phyloP scores from a whole-genome alignment of 1,139 yeast genomes.

The Eremothecium sinecaudum region DNA sequence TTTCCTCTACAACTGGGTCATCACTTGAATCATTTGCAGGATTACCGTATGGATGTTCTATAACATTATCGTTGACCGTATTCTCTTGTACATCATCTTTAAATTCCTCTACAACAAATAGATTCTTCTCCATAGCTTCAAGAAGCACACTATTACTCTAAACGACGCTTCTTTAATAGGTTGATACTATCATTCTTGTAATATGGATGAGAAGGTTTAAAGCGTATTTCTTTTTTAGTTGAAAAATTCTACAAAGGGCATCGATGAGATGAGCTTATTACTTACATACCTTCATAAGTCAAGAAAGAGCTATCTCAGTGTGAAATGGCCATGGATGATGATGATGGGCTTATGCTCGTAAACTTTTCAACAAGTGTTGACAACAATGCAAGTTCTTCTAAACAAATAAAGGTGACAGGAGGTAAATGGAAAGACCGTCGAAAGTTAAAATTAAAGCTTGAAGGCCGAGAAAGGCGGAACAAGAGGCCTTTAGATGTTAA shows the following conservation, averaged over 20 bases:
- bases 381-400: constrained; percentile 12
- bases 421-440: constrained; percentile 79
- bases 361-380: constrained; percentile 23
- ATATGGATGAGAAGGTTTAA: too few species aligned
- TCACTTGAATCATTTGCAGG: constrained; percentile 42
- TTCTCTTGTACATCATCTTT: constrained; percentile 10
- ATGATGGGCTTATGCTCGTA: constrained; percentile 28
- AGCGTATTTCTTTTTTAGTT: background rate
- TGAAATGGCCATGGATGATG: constrained; percentile 15
- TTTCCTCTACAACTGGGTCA: constrained; percentile 70
- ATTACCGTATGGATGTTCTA: constrained; percentile 45
- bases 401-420: constrained; percentile 43
- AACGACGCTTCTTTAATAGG: too few species aligned
- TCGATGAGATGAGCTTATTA: constrained; percentile 4
- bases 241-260: background rate
- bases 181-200: too few species aligned
- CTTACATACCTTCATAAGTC: background rate
- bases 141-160: too few species aligned
- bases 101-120: constrained; percentile 26
- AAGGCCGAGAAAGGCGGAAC: constrained; percentile 23
- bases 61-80: constrained; percentile 33
- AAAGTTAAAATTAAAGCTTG: constrained; percentile 30
- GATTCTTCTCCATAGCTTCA: constrained; percentile 11
- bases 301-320: background rate
- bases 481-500: constrained; percentile 12